A percentile compares a stretch with the other conserved stretches of the same genome.
phyloP scores from a whole-genome alignment of 2,329 filamentous ascomycete genomes.

The Cladobotryum protrusum region DNA sequence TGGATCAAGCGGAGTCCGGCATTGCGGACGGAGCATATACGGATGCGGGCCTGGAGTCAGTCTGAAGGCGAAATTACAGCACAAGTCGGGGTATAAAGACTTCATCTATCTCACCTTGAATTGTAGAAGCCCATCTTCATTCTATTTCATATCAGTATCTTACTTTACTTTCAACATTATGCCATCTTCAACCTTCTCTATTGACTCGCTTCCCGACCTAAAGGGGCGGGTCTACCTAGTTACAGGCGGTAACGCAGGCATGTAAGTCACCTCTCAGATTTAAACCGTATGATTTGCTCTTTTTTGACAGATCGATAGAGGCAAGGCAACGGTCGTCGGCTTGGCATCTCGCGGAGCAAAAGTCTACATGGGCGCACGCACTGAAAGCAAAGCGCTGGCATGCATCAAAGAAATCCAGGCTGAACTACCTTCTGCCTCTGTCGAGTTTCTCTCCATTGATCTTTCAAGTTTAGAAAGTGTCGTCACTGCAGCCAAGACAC shows the following conservation, averaged over 20 bases:
- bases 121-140: too few species aligned
- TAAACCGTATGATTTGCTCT: too few species aligned
- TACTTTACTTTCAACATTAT: slow-evolving; percentile 1
- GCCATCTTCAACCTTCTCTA: slow-evolving; percentile 26
- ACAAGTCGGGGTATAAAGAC: too few species aligned
- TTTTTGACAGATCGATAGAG: slow-evolving; percentile 14
- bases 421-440: slow-evolving; percentile 23
- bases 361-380: slow-evolving; percentile 36
- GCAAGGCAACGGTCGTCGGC: slow-evolving; percentile 29
- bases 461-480: slow-evolving; percentile 29
- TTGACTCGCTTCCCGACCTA: slow-evolving; percentile 36
- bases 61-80: too few species aligned
- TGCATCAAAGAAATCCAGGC: slow-evolving; percentile 29
- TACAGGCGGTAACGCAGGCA: slow-evolving; percentile 40
- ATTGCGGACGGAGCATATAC: too few species aligned
- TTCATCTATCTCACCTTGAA: too few species aligned
- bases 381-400: slow-evolving; percentile 24
- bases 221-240: slow-evolving; percentile 37
- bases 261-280: slow-evolving; percentile 26
- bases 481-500: slow-evolving; percentile 26
- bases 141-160: too few species aligned
- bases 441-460: slow-evolving; percentile 31
- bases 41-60: too few species aligned
- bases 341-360: slow-evolving; percentile 32
- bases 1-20: too few species aligned